Evolutionary conservation across 2,329 filamentous ascomycete species (phyloP).

Genomic region (Trichoderma atrobrunneum): DNA sequence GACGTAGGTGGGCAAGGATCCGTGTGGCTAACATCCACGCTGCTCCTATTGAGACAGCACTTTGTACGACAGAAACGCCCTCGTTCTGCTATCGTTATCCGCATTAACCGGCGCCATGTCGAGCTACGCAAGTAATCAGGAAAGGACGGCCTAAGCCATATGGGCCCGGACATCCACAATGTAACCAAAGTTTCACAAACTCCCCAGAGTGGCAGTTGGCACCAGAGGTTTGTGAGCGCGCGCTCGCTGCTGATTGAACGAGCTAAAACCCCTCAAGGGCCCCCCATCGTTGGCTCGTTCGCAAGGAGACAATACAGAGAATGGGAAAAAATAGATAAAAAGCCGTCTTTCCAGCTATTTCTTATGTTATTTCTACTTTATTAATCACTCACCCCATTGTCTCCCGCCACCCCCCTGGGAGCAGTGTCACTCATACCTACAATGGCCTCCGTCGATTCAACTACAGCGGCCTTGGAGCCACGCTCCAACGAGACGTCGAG

Average conservation of each 20-base stretch:
- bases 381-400: constrained; percentile 2
- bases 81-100: constrained; percentile 10
- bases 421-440: background rate
- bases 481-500: background rate
- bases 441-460: background rate
- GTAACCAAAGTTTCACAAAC: constrained; percentile 18
- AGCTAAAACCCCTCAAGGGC: constrained; percentile 13
- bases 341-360: background rate
- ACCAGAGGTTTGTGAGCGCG: background rate
- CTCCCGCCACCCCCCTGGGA: background rate
- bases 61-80: constrained; percentile 5
- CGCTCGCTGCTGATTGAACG: background rate
- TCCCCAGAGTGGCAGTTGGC: constrained; percentile 2
- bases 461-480: background rate
- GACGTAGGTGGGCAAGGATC: constrained; percentile 18
- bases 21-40: constrained; percentile 10
- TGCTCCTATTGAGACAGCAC: constrained; percentile 14
- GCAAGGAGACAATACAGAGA: background rate
- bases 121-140: constrained; percentile 1
- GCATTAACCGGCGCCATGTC: constrained; percentile 7
- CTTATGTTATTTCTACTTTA: background rate
- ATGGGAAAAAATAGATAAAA: background rate
- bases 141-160: constrained; percentile 11
- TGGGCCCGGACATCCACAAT: constrained; percentile 15
- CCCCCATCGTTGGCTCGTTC: background rate